Base-by-base conservation (phyloP, 768 basidiomycete genomes). In the Suillus luteus region DNA sequence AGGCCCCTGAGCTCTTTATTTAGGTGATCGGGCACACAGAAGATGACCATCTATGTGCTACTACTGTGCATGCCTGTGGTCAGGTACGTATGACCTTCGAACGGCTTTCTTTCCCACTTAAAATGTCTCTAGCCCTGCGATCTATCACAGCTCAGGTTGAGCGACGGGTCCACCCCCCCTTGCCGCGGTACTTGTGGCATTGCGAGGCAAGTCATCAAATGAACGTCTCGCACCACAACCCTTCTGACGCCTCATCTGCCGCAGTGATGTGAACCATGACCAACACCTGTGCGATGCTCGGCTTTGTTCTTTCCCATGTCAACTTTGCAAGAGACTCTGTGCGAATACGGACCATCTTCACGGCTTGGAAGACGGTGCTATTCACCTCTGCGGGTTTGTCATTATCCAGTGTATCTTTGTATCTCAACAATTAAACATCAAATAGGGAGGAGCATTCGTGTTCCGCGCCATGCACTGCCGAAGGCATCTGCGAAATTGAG, bases 301-400 rank as follows among this genome's bases (percentile, higher is more conserved):
- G 14, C 77, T 81, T 44, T 88, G 87, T 66, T 86, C 86, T 0
- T 66, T 85, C 11, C 65, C 71, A 4, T 88, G 87, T 66, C 77
- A 83, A 60, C 70, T 89, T 5, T 89, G 87, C 68, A 83, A 79
- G 65, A 78, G 85, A 15, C 73, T 85, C 27, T 88, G 87, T 64
- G 73, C 79, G 1, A 67, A 74, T 49, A 66, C 68, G 24, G 70
- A 84, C 64, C 87, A 88, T 73, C 74, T 88, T 54, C 86, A 88
- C 60, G 85, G 80, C 1, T 73, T 86, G 5, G 69, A 78, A 24
- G 61, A 66, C 2, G 69, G 61, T 4, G 73, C 76, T 0, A 63
- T 80, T 33, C 86, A 88, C 74, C 78, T 88, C 38, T 88, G 86
- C 77, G 86, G 86, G 87, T 86, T 24, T 38, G 72, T 68, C 19